Evolutionary conservation across 2,329 filamentous ascomycete species (phyloP).

Genomic region (Sporothrix humicola): DNA sequence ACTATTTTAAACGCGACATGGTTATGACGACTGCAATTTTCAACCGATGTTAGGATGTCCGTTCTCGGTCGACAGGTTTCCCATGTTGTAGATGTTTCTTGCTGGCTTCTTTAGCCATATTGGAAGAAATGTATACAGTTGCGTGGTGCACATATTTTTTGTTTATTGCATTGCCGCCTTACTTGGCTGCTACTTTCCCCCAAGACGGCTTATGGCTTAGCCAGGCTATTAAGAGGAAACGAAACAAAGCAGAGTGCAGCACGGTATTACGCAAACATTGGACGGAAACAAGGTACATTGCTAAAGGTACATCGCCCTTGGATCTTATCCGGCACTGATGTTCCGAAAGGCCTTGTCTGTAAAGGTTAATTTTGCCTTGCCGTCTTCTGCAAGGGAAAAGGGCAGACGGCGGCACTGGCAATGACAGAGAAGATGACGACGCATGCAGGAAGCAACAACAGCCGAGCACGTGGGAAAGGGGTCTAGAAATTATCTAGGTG

Average conservation of each 20-base stretch:
- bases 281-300: neutral
- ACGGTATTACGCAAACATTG: constrained; percentile 14
- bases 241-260: neutral
- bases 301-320: too few species aligned
- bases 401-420: neutral
- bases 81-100: neutral
- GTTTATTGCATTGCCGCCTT: constrained; percentile 10
- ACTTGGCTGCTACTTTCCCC: neutral
- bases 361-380: neutral
- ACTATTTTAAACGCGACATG: neutral
- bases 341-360: constrained; percentile 9
- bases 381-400: neutral
- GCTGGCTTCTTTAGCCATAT: constrained; percentile 15
- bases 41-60: neutral
- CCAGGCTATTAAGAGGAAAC: constrained; percentile 19
- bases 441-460: constrained; percentile 18
- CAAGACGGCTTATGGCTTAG: neutral
- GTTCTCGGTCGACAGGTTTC: neutral
- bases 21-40: neutral
- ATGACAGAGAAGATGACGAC: neutral
- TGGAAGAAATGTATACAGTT: neutral
- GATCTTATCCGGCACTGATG: constrained; percentile 28
- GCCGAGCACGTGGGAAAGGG: constrained; percentile 25
- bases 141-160: neutral
- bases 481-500: neutral